Base-by-base conservation (phyloP, 306 rosid genomes). In the peach (Prunus persica) region DNA sequence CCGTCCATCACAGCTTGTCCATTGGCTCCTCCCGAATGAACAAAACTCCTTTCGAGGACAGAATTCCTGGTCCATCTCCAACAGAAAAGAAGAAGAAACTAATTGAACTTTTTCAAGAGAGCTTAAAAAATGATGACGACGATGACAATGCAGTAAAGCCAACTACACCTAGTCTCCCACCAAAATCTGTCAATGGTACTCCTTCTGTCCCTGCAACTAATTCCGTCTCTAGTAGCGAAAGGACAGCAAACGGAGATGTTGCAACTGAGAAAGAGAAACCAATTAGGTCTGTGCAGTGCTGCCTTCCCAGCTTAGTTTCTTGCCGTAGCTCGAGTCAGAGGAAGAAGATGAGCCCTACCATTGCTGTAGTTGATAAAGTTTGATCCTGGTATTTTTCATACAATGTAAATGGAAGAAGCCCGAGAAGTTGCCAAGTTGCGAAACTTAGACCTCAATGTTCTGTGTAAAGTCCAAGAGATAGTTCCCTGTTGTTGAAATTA, bases 221-320 rank as follows among this genome's bases (percentile, higher is more conserved):
- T 76, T 91, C 96, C 15, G 56, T 70, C 19, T 78, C 86, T 16
- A 72, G 92, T 25, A 90, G 93, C 57, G 97, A 92, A 54, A 83
- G 88, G 83, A 90, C 88, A 24, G 25, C 84, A 38, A 85, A 71
- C 64, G 87, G 71, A 71, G 89, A 81, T 16, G 72, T 65, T 73
- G 57, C 34, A 16, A 25, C 41, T 6, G 74, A 60, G 30, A 75
- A 67, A 81, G 90, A 82, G 67, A 87, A 72, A 63, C 52, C 90
- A 32, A 70, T 86, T 25, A 86, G 87, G 64, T 77, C 93, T 60
- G 46, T 55, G 55, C 89, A 86, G 52, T 70, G 97, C 77, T 95
- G 99, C 78, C 87, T 95, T 79, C 96, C 99, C 4, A 83, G 90
- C 89, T 82, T 95, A 84, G 83, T 79, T 74, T 89, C 96, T 4